Conservation (phyloP, 139 green algal genomes). For the Chlamydomonas sp. region DNA sequence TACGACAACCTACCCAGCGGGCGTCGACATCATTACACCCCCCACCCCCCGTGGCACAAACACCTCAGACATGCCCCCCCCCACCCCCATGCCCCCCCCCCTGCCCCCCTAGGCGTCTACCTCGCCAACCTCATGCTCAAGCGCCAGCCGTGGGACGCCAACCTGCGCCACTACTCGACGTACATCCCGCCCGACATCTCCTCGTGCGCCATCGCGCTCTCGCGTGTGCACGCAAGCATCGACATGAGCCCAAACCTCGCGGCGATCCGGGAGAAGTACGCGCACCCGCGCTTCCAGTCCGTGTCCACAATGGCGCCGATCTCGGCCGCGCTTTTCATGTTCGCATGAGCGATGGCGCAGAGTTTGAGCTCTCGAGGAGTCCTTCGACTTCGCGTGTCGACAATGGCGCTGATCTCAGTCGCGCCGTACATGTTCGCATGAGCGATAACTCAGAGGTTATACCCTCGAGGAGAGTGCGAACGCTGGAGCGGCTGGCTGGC, state of each 20-base stretch:
- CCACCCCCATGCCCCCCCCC: too few relatives aligned
- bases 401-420: neutral
- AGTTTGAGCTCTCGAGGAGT: too few relatives aligned
- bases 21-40: too few relatives aligned
- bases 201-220: slow-evolving; percentile 24
- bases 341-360: neutral
- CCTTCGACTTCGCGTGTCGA: too few relatives aligned
- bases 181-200: slow-evolving; percentile 23
- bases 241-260: slow-evolving; percentile 12
- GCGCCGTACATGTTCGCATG: slow-evolving; percentile 1
- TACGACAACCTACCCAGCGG: too few relatives aligned
- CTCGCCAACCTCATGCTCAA: slow-evolving; percentile 60
- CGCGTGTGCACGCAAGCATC: slow-evolving; percentile 7
- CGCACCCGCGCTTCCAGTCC: slow-evolving; percentile 16
- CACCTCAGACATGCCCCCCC: too few relatives aligned
- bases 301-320: slow-evolving; percentile 2
- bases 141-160: slow-evolving; percentile 28
- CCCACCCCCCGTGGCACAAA: too few relatives aligned
- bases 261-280: slow-evolving; percentile 26
- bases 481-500: too few relatives aligned
- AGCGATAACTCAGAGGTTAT: too few relatives aligned
- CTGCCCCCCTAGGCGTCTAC: too few relatives aligned
- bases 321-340: neutral
- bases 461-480: too few relatives aligned
- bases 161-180: slow-evolving; percentile 34